phyloP scores from a whole-genome alignment of 768 basidiomycete genomes.

The Boletus pseudopeckii region DNA sequence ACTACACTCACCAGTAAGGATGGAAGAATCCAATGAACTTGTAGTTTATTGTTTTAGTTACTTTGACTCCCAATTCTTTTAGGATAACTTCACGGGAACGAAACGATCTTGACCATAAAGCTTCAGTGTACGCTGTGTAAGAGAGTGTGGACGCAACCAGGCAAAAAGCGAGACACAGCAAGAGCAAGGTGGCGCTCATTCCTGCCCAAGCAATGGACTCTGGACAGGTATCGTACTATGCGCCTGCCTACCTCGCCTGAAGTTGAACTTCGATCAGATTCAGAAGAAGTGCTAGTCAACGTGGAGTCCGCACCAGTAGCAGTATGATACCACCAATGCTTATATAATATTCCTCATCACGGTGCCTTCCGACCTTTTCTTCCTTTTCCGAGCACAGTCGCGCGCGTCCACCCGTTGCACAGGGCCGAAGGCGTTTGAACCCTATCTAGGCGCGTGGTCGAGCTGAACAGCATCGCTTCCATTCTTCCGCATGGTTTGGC shows the following conservation, averaged over 20 bases:
- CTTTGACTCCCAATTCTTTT: slow-evolving; percentile 10
- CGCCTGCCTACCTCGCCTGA: background rate
- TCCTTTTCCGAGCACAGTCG: background rate
- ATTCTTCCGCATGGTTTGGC: background rate
- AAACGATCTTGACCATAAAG: slow-evolving; percentile 20
- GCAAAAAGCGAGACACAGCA: slow-evolving; percentile 16
- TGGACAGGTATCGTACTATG: background rate
- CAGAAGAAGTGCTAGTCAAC: background rate
- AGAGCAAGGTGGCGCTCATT: slow-evolving; percentile 12
- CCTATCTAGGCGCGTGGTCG: background rate
- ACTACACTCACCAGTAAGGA: slow-evolving; percentile 79
- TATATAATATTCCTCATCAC: slow-evolving; percentile 1
- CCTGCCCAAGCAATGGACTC: background rate
- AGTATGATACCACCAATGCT: background rate
- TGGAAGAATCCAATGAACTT: slow-evolving; percentile 84
- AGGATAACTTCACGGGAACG: slow-evolving; percentile 22
- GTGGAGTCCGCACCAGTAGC: slow-evolving; percentile 3
- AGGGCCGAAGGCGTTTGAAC: background rate
- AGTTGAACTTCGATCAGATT: background rate
- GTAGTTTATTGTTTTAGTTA: background rate
- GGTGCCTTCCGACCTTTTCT: background rate
- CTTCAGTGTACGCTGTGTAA: slow-evolving; percentile 26
- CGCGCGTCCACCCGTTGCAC: background rate
- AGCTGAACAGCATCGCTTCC: slow-evolving; percentile 3
- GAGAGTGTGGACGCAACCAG: slow-evolving; percentile 12